These are phyloP conservation scores for Penicillium oxalicum DNA, from an alignment of 2,329 filamentous ascomycete species.

Conservation along the genomic window DNA sequence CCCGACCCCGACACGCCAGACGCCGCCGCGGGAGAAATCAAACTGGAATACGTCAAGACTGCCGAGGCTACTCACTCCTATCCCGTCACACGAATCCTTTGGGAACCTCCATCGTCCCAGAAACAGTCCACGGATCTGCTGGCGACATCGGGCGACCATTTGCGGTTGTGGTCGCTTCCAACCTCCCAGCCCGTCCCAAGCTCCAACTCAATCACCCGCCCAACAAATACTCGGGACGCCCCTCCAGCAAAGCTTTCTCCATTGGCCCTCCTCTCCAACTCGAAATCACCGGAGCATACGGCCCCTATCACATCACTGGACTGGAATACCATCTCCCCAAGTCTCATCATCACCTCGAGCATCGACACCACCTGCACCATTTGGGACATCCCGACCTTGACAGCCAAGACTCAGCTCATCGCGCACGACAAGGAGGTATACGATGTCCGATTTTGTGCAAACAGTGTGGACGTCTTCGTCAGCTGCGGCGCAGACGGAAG, in stretches of 20 bases:
- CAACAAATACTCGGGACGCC: slow-evolving; percentile 55
- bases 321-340: slow-evolving; percentile 96
- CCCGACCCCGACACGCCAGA: slow-evolving; percentile 63
- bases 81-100: slow-evolving; percentile 87
- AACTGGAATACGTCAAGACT: slow-evolving; percentile 82
- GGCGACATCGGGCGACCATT: slow-evolving; percentile 89
- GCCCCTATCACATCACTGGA: slow-evolving; percentile 93
- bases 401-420: slow-evolving; percentile 95
- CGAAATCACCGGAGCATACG: slow-evolving; percentile 96
- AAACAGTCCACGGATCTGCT: slow-evolving; percentile 94
- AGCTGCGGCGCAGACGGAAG: slow-evolving; percentile 96
- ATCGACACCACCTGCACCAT: slow-evolving; percentile 99
- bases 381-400: slow-evolving; percentile 97
- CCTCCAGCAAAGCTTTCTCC: slow-evolving; percentile 80
- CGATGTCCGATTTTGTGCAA: slow-evolving; percentile 95
- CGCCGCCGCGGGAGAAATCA: slow-evolving; percentile 57
- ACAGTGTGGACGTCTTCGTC: slow-evolving; percentile 97
- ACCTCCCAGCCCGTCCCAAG: slow-evolving; percentile 53
- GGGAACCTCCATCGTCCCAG: slow-evolving; percentile 91
- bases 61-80: slow-evolving; percentile 98
- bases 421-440: slow-evolving; percentile 99
- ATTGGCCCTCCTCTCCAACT: slow-evolving; percentile 88
- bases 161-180: slow-evolving; percentile 89
- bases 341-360: slow-evolving; percentile 95
- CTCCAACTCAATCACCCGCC: slow-evolving; percentile 64